Conservation (phyloP, 148 eudicot species). For the Silene uniflora region DNA sequence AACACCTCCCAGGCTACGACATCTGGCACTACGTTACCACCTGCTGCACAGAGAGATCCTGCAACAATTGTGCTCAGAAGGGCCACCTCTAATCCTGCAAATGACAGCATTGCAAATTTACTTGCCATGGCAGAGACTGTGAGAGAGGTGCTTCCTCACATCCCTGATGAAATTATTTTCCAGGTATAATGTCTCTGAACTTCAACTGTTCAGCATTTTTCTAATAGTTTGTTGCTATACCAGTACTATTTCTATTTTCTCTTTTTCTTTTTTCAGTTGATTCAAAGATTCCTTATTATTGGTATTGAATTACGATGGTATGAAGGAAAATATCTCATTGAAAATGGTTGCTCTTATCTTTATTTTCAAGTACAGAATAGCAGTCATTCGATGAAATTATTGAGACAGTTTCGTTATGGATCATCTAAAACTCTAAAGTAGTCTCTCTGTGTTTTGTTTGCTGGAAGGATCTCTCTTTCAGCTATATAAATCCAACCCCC, state of each 20-base stretch:
- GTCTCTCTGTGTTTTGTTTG: no score
- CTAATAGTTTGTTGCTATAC: background rate
- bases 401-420: no score
- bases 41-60: slow-evolving; percentile 37
- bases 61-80: slow-evolving; percentile 43
- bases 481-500: no score
- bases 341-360: no score
- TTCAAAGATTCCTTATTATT: background rate
- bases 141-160: slow-evolving; percentile 91
- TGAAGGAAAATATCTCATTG: no score
- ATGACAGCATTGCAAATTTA: slow-evolving; percentile 59
- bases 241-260: background rate
- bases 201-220: background rate
- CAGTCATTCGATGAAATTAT: no score
- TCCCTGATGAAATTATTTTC: slow-evolving; percentile 85
- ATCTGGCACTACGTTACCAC: slow-evolving; percentile 44
- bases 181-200: slow-evolving; percentile 43
- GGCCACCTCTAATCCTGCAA: slow-evolving; percentile 43
- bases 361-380: no score
- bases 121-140: slow-evolving; percentile 98
- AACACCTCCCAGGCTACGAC: slow-evolving; percentile 77
- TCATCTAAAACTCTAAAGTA: no score
- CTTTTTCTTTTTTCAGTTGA: background rate
- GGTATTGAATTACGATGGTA: background rate
- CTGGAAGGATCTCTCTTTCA: no score